phyloP scores from a whole-genome alignment of 345 rosid genomes.

The Mercurialis annua region DNA sequence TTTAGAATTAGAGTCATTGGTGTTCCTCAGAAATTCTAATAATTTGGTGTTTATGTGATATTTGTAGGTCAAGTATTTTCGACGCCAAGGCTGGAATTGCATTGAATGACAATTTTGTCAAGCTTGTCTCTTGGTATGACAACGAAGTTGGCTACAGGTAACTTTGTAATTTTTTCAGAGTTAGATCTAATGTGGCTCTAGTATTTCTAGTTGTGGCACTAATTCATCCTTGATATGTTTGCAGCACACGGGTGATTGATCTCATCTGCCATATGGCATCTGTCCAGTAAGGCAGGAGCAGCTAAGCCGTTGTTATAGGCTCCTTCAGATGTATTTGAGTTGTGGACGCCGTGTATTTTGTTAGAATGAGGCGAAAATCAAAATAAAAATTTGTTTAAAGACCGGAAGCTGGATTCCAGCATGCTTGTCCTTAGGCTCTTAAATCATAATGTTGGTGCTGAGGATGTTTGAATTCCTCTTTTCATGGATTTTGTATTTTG shows the following conservation, averaged over 20 bases:
- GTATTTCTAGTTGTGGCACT: neutral
- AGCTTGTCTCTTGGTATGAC: slow-evolving; percentile 30
- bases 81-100: slow-evolving; percentile 37
- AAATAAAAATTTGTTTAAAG: neutral
- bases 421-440: neutral
- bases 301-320: neutral
- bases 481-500: too few species aligned
- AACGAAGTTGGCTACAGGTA: slow-evolving; percentile 36
- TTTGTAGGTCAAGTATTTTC: slow-evolving; percentile 27
- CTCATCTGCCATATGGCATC: slow-evolving; percentile 17
- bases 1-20: too few species aligned
- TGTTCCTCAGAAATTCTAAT: neutral
- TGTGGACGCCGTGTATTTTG: neutral
- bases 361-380: neutral
- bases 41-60: neutral
- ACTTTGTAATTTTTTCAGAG: neutral
- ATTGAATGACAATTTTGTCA: slow-evolving; percentile 17
- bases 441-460: too few species aligned
- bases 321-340: neutral
- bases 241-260: slow-evolving; percentile 31
- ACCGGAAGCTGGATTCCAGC: neutral
- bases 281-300: neutral
- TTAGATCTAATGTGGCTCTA: too few species aligned
- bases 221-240: neutral
- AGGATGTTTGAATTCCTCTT: too few species aligned